Evolutionary conservation across 139 green algal species (phyloP).

Genomic region (Ostreobium quekettii): DNA sequence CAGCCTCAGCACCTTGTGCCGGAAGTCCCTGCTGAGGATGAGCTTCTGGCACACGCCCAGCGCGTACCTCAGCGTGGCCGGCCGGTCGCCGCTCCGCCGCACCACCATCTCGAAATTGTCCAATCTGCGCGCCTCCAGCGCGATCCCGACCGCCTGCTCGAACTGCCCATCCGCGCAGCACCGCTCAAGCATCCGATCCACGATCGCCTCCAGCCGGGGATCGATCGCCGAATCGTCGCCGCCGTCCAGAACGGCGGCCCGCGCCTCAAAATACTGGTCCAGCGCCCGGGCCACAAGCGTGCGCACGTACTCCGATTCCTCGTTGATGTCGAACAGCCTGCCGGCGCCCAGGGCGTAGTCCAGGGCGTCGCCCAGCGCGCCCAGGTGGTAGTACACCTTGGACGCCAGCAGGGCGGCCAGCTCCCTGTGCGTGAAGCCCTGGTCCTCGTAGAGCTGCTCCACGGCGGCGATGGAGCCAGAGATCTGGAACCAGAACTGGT

Average conservation of each 20-base stretch:
- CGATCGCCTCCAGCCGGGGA: slow-evolving; percentile 70
- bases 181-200: slow-evolving; percentile 88
- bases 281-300: slow-evolving; percentile 91
- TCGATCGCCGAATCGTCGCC: slow-evolving; percentile 54
- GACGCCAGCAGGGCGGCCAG: slow-evolving; percentile 92
- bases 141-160: slow-evolving; percentile 91
- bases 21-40: slow-evolving; percentile 71
- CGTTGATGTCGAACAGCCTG: slow-evolving; percentile 83
- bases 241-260: slow-evolving; percentile 31
- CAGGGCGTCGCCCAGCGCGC: slow-evolving; percentile 91
- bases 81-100: background rate
- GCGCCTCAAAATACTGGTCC: slow-evolving; percentile 84
- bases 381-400: slow-evolving; percentile 99
- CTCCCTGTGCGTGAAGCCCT: slow-evolving; percentile 80
- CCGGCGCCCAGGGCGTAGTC: slow-evolving; percentile 89
- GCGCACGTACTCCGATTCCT: slow-evolving; percentile 85
- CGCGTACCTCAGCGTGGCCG: slow-evolving; percentile 66
- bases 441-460: slow-evolving; percentile 92
- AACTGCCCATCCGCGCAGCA: slow-evolving; percentile 73
- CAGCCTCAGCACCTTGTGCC: slow-evolving; percentile 74
- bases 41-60: slow-evolving; percentile 70
- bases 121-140: slow-evolving; percentile 78
- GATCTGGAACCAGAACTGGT: slow-evolving; percentile 88
- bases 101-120: slow-evolving; percentile 75
- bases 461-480: slow-evolving; percentile 69